These are phyloP conservation scores for Skeletonema grethae DNA, from an alignment of 108 stramenopile species.

Conservation along the genomic window DNA sequence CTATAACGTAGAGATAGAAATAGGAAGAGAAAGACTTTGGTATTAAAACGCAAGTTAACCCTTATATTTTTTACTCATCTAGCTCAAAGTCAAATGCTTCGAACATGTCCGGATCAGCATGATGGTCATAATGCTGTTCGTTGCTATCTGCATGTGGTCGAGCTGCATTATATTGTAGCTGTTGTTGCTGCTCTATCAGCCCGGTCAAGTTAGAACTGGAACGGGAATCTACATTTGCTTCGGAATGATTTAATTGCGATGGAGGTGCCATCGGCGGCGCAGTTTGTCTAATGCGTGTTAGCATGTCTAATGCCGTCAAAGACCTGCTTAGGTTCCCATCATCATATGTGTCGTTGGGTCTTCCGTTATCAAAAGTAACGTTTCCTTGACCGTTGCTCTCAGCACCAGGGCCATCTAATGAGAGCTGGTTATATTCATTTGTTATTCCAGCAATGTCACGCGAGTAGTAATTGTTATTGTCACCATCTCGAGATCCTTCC, in stretches of 20 bases:
- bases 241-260: neutral
- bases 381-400: neutral
- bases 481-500: slow-evolving; percentile 16
- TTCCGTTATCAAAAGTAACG: neutral
- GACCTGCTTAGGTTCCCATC: slow-evolving; percentile 28
- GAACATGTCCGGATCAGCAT: slow-evolving; percentile 24
- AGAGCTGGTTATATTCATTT: slow-evolving; percentile 4
- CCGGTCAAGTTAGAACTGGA: neutral
- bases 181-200: neutral
- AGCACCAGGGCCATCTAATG: neutral
- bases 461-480: slow-evolving; percentile 7
- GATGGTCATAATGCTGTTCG: slow-evolving; percentile 2
- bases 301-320: slow-evolving; percentile 44
- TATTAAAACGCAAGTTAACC: neutral
- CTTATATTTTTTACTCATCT: neutral
- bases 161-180: neutral
- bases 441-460: slow-evolving; percentile 8
- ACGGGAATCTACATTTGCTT: neutral
- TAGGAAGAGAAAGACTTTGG: neutral
- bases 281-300: slow-evolving; percentile 5
- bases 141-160: slow-evolving; percentile 4
- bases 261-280: neutral
- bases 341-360: neutral
- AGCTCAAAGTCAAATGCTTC: slow-evolving; percentile 37
- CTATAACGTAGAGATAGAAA: neutral